These are phyloP conservation scores for Magnaporthiopsis rhizophila DNA, from an alignment of 2,329 filamentous ascomycete species.

Conservation along the genomic window DNA sequence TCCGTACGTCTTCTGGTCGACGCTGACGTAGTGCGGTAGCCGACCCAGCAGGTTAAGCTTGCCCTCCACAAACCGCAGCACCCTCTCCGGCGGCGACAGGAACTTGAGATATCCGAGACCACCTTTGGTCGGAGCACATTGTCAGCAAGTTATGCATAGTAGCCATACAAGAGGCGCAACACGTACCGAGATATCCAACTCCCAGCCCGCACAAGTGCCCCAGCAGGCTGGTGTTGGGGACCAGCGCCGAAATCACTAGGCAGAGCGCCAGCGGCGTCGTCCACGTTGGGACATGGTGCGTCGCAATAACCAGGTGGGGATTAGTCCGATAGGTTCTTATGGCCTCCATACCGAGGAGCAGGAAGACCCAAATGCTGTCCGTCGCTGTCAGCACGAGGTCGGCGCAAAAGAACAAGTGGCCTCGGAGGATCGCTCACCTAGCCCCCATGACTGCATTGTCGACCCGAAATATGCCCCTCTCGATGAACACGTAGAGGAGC, in stretches of 20 bases:
- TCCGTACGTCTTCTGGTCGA: constrained; percentile 94
- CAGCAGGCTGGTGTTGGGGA: constrained; percentile 75
- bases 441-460: constrained; percentile 75
- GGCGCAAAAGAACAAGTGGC: not conserved
- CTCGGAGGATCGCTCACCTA: constrained; percentile 48
- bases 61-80: constrained; percentile 78
- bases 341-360: constrained; percentile 76
- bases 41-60: constrained; percentile 79
- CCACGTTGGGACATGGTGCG: constrained; percentile 79
- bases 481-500: constrained; percentile 69
- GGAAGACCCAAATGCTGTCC: constrained; percentile 80
- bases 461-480: constrained; percentile 60
- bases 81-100: constrained; percentile 81
- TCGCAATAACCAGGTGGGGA: constrained; percentile 61
- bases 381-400: constrained; percentile 7
- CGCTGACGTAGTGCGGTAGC: constrained; percentile 84
- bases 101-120: constrained; percentile 85
- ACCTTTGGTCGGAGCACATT: constrained; percentile 36
- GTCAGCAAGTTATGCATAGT: constrained; percentile 18
- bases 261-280: constrained; percentile 73
- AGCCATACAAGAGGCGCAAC: no score
- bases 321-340: constrained; percentile 78
- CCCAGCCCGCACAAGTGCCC: constrained; percentile 79
- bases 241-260: constrained; percentile 64
- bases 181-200: constrained; percentile 79